Conservation (phyloP, 106 monocot species). For the Cymbidium sinense region DNA sequence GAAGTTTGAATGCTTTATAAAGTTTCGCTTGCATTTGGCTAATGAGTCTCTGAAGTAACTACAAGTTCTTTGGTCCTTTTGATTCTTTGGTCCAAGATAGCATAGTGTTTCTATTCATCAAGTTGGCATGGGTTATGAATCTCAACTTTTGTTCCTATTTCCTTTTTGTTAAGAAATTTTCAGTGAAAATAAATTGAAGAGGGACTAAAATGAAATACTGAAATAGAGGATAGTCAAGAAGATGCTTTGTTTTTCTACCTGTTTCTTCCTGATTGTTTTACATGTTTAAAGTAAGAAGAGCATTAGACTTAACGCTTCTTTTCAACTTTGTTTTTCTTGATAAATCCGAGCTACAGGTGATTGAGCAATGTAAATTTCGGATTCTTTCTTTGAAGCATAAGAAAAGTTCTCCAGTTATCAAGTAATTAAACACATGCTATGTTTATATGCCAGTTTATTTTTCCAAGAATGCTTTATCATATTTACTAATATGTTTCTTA, state of each 20-base stretch:
- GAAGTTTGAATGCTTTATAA: too few relatives aligned
- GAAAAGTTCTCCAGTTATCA: conserved; percentile 49
- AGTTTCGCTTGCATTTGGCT: too few relatives aligned
- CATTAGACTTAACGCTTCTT: background rate
- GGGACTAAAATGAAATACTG: background rate
- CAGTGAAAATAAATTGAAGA: background rate
- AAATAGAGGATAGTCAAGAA: background rate
- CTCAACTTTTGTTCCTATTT: background rate
- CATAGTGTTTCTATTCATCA: background rate
- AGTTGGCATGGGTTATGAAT: background rate
- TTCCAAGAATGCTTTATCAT: background rate
- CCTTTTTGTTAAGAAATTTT: background rate
- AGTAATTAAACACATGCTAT: conserved; percentile 26
- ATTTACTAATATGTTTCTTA: conserved; percentile 3
- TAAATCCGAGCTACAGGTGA: conserved; percentile 40
- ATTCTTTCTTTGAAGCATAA: conserved; percentile 79
- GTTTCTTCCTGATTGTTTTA: background rate
- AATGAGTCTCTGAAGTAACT: too few relatives aligned
- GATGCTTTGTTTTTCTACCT: background rate
- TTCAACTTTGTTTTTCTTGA: background rate
- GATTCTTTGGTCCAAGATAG: too few relatives aligned
- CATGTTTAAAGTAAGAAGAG: background rate
- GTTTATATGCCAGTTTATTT: background rate
- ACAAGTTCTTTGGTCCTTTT: too few relatives aligned
- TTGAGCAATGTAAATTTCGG: conserved; percentile 76